Percentiles rank a stretch among this genome's conserved stretches.
Evolutionary conservation across 208 protist species (phyloP).

Genomic region (Sergeia podlipaevii): DNA sequence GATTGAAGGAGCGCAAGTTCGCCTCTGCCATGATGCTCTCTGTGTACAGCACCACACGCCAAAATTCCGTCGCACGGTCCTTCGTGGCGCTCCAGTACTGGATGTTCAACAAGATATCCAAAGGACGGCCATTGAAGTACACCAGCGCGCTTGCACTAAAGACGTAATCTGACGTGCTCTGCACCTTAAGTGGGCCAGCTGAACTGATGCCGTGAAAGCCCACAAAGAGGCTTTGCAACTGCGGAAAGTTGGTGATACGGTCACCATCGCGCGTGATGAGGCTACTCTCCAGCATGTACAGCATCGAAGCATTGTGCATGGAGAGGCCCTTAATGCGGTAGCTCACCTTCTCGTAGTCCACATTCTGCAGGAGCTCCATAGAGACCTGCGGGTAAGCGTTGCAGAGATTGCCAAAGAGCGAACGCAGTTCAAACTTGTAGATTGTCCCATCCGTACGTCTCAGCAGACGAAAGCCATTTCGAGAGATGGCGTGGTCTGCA

Average conservation of each 20-base stretch:
- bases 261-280: conserved; percentile 57
- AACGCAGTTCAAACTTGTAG: conserved; percentile 50
- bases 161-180: conserved; percentile 17
- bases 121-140: conserved; percentile 47
- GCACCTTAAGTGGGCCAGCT: conserved; percentile 12
- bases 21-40: conserved; percentile 45
- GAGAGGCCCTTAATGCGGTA: conserved; percentile 47
- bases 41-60: conserved; percentile 47
- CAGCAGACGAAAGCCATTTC: conserved; percentile 61
- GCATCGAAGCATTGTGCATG: conserved; percentile 19
- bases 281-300: conserved; percentile 52
- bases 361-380: conserved; percentile 81
- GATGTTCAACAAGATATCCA: conserved; percentile 50
- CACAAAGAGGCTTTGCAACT: conserved; percentile 73
- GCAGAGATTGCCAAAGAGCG: conserved; percentile 58
- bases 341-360: conserved; percentile 66
- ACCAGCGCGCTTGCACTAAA: conserved; percentile 27
- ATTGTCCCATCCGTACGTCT: conserved; percentile 18
- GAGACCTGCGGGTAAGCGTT: conserved; percentile 38
- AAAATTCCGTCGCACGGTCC: conserved; percentile 27
- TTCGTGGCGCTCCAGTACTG: conserved; percentile 39
- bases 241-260: conserved; percentile 53
- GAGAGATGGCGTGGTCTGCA: conserved; percentile 10
- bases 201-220: conserved; percentile 51
- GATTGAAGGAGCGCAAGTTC: conserved; percentile 30